These are phyloP conservation scores for Microbotryum lychnidis-dioicae DNA, from an alignment of 1,284 basidiomycete genomes.

Conservation along the genomic window DNA sequence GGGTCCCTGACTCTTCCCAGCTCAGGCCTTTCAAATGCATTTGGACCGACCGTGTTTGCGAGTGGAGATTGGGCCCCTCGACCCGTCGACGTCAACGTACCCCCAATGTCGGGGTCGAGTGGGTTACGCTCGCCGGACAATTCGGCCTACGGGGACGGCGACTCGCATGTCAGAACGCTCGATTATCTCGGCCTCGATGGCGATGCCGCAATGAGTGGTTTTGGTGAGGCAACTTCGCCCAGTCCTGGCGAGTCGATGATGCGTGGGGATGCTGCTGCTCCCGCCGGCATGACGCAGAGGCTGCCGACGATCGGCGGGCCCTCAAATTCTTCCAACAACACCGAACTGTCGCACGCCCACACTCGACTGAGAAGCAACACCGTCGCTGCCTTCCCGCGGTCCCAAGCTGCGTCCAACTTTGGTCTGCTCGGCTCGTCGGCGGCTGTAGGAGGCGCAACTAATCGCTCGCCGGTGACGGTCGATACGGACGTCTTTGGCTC, in stretches of 20 bases:
- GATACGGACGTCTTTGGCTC: background rate
- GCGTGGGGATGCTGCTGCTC: background rate
- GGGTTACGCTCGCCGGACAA: slow-evolving; percentile 20
- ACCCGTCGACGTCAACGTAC: slow-evolving; percentile 1
- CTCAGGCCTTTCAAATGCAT: slow-evolving; percentile 66
- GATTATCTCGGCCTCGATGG: slow-evolving; percentile 91
- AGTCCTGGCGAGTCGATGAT: no score
- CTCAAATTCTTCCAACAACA: background rate
- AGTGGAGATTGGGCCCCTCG: slow-evolving; percentile 28
- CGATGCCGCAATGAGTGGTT: slow-evolving; percentile 15
- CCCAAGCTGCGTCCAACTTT: background rate
- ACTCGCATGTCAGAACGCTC: slow-evolving; percentile 83
- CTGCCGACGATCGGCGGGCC: slow-evolving; percentile 21
- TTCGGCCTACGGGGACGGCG: slow-evolving; percentile 49
- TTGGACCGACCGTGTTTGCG: slow-evolving; percentile 55
- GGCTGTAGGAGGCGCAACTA: background rate
- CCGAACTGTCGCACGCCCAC: background rate
- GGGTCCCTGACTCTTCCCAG: slow-evolving; percentile 75
- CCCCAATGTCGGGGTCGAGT: background rate
- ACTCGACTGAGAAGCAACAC: slow-evolving; percentile 22
- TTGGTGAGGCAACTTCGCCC: background rate
- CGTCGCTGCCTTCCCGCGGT: slow-evolving; percentile 21
- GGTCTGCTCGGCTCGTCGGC: background rate
- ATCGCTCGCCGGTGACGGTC: background rate
- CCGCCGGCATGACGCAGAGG: slow-evolving; percentile 16